Evolutionary conservation across 179 eudicot species (phyloP).

Genomic region (Beta macrorhiza): DNA sequence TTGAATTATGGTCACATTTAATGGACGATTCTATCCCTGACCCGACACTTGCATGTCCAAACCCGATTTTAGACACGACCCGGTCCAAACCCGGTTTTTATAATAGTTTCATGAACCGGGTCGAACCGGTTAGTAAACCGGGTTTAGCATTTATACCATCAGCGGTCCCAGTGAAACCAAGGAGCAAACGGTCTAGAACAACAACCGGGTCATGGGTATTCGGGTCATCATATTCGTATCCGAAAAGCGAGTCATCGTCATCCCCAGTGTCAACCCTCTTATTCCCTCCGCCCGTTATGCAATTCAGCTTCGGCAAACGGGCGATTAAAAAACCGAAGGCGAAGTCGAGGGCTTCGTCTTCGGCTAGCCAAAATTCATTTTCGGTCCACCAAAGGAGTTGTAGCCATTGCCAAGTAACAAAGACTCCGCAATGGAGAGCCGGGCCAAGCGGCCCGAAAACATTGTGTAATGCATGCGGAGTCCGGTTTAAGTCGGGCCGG

Average conservation of each 20-base stretch:
- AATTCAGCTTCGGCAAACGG: conserved; percentile 33
- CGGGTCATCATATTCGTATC: conserved; percentile 21
- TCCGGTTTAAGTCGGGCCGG: conserved; percentile 85
- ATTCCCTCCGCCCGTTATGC: conserved; percentile 29
- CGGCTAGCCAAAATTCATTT: conserved; percentile 16
- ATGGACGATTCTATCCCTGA: conserved; percentile 79
- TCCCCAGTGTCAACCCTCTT: conserved; percentile 33
- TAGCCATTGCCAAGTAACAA: conserved; percentile 75
- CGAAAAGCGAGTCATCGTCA: conserved; percentile 46
- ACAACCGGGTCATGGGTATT: conserved; percentile 33
- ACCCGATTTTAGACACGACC: conserved; percentile 8
- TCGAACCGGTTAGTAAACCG: conserved; percentile 36
- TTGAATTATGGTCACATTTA: conserved; percentile 80
- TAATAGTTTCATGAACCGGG: conserved; percentile 26
- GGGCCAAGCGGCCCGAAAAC: conserved; percentile 92
- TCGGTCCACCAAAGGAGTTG: conserved; percentile 54
- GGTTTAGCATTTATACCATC: conserved; percentile 31
- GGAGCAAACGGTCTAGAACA: conserved; percentile 53
- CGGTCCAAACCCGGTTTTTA: conserved; percentile 28
- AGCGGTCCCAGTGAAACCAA: conserved; percentile 54
- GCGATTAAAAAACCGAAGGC: conserved; percentile 51
- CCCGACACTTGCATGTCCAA: conserved; percentile 49
- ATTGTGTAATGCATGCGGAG: conserved; percentile 94
- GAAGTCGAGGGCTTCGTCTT: conserved; percentile 25
- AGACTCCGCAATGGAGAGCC: conserved; percentile 94